Conservation (phyloP, 768 basidiomycete species). For the Russula griseocarnosa region DNA sequence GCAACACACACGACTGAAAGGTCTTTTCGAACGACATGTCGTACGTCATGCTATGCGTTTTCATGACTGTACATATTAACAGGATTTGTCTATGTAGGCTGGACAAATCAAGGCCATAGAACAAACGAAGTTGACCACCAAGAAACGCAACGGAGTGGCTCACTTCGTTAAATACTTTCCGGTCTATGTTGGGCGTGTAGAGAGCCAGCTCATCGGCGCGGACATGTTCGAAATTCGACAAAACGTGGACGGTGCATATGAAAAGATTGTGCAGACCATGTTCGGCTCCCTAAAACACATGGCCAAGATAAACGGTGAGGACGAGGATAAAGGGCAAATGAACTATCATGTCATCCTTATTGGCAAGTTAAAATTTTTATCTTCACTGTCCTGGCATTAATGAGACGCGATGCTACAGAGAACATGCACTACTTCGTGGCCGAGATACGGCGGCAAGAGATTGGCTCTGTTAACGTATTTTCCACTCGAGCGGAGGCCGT, state of each 20-base stretch:
- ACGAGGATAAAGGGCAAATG: slow-evolving; percentile 93
- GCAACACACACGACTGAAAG: slow-evolving; percentile 72
- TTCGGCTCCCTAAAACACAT: slow-evolving; percentile 92
- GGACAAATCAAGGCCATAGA: slow-evolving; percentile 87
- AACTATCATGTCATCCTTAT: slow-evolving; percentile 95
- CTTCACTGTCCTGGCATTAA: neutral
- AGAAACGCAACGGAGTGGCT: slow-evolving; percentile 88
- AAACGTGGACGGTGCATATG: slow-evolving; percentile 78
- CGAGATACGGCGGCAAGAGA: slow-evolving; percentile 69
- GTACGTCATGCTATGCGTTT: slow-evolving; percentile 39
- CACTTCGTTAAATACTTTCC: slow-evolving; percentile 94
- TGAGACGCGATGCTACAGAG: slow-evolving; percentile 46
- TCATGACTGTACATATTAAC: slow-evolving; percentile 10
- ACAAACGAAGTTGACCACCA: slow-evolving; percentile 84
- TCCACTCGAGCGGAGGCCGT: slow-evolving; percentile 70
- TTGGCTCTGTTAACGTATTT: slow-evolving; percentile 58
- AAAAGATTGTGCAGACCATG: slow-evolving; percentile 83
- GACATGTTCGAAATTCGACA: slow-evolving; percentile 73
- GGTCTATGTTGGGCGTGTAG: slow-evolving; percentile 76
- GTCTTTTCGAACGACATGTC: slow-evolving; percentile 71
- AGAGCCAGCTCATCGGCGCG: slow-evolving; percentile 75
- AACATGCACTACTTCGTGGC: slow-evolving; percentile 95
- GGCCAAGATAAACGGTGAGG: slow-evolving; percentile 91
- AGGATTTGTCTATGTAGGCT: slow-evolving; percentile 44
- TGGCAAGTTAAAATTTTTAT: slow-evolving; percentile 50